Percentiles rank a stretch among this genome's conserved stretches.
Evolutionary conservation across 2,329 filamentous ascomycete species (phyloP).

Genomic region (Phaeosphaeriaceae sp.): DNA sequence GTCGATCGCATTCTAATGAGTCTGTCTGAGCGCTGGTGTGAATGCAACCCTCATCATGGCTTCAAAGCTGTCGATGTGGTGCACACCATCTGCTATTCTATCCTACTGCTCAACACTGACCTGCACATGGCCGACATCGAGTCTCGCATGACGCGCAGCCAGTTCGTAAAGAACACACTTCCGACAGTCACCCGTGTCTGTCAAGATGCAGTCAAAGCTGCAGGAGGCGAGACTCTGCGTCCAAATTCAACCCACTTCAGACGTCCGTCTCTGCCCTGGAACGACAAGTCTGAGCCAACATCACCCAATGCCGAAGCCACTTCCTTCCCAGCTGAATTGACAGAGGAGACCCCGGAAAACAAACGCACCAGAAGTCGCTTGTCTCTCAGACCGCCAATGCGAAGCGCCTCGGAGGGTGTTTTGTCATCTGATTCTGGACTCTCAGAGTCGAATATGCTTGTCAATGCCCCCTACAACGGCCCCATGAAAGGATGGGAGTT

Average conservation of each 20-base stretch:
- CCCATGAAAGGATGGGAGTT: slow-evolving; percentile 82
- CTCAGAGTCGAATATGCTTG: slow-evolving; percentile 73
- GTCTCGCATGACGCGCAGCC: slow-evolving; percentile 91
- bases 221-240: slow-evolving; percentile 41
- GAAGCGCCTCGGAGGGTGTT: slow-evolving; percentile 45
- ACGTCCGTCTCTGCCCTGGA: slow-evolving; percentile 45
- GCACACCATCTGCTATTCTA: slow-evolving; percentile 95
- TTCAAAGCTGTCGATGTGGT: slow-evolving; percentile 93
- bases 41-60: slow-evolving; percentile 89
- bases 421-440: slow-evolving; percentile 44
- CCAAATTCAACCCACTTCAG: slow-evolving; percentile 44
- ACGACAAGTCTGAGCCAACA: slow-evolving; percentile 43
- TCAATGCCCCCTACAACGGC: slow-evolving; percentile 78
- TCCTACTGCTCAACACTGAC: slow-evolving; percentile 95
- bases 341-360: slow-evolving; percentile 45
- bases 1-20: slow-evolving; percentile 92
- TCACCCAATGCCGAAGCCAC: slow-evolving; percentile 39
- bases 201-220: slow-evolving; percentile 67
- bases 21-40: slow-evolving; percentile 89
- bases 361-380: slow-evolving; percentile 50
- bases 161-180: slow-evolving; percentile 97
- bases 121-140: slow-evolving; percentile 94
- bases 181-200: slow-evolving; percentile 80
- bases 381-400: slow-evolving; percentile 50
- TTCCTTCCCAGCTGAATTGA: slow-evolving; percentile 32